Evolutionary conservation across 1,284 basidiomycete genomes (phyloP), one percentile per base, ranked within the genome.

Genomic region (Agroathelia rolfsii): DNA sequence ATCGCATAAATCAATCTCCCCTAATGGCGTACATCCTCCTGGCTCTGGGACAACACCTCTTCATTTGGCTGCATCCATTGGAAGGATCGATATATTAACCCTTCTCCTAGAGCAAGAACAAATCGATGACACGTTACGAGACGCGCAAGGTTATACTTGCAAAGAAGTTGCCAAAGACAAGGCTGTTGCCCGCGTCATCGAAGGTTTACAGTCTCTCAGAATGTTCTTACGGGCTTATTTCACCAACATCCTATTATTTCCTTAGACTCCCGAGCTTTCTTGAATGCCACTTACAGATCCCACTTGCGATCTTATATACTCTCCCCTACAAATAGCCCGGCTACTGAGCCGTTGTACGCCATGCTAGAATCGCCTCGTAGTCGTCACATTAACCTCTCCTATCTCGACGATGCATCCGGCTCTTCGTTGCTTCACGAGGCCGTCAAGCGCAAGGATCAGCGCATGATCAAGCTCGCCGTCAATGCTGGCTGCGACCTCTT

Each of bases 401-500:
- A 77, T 43, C 59, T 90, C 7, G 87, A 93, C 40, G 73, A 82
- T 27, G 66, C 72, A n/a, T 72, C 76, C 1, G 89, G 89, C 1
- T 69, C 71, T 4, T 80, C 88, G 1, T 58, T 95, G 2, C 64
- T 96, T 1, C 92, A 96, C 45, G 89, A 93, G 53, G 90, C 92
- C 1, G 88, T 87, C 0, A 64, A 72, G 35, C 67, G 88, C 16
- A 84, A 85, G 36, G 88, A 96, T 51, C 61, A 92, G 6, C 63
- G 74, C 8, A 61, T 95, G 12, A 78, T 96, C 21, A 87, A 95
- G 51, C 65, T 88, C 8, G 81, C 79, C 1, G 76, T 93, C 1
- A 73, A 81, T 32, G 79, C 80, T 8, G 92, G 92, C 1, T 90
- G 87, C 0, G 90, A 95, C 50, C 84, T 95, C 1, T 93, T 94